These are phyloP conservation scores for Parastagonospora avenae DNA, from an alignment of 2,329 filamentous ascomycete genomes.

Conservation along the genomic window DNA sequence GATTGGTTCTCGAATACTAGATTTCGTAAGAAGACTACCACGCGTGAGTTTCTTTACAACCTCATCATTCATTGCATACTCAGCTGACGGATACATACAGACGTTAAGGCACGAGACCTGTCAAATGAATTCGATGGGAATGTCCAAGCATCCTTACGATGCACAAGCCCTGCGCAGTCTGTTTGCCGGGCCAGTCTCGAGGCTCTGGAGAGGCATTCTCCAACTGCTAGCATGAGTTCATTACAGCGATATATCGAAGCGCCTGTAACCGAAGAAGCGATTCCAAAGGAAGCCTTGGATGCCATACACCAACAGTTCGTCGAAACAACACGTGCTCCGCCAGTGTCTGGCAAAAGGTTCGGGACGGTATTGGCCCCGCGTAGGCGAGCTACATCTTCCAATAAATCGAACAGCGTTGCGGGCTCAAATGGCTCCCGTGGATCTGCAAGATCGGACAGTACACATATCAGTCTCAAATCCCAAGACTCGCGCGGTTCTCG, in stretches of 20 bases:
- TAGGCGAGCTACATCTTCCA: not conserved
- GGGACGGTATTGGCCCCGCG: not conserved
- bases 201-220: not conserved
- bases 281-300: not conserved
- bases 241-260: not conserved
- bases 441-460: not conserved
- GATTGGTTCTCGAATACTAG: slow-evolving; percentile 1
- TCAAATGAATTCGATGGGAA: not conserved
- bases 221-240: not conserved
- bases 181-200: not conserved
- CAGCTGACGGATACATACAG: not conserved
- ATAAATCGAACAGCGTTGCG: not conserved
- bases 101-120: not conserved
- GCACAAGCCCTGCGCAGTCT: not conserved
- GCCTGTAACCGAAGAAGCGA: not conserved
- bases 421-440: not conserved
- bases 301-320: not conserved
- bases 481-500: not conserved
- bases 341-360: not conserved
- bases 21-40: not conserved
- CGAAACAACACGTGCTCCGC: not conserved
- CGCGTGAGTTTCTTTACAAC: not conserved
- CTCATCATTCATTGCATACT: not conserved
- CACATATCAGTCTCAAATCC: not conserved
- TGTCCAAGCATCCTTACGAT: not conserved